Base-by-base conservation (phyloP, 2,329 filamentous ascomycete species). In the Aureobasidium sp. region DNA sequence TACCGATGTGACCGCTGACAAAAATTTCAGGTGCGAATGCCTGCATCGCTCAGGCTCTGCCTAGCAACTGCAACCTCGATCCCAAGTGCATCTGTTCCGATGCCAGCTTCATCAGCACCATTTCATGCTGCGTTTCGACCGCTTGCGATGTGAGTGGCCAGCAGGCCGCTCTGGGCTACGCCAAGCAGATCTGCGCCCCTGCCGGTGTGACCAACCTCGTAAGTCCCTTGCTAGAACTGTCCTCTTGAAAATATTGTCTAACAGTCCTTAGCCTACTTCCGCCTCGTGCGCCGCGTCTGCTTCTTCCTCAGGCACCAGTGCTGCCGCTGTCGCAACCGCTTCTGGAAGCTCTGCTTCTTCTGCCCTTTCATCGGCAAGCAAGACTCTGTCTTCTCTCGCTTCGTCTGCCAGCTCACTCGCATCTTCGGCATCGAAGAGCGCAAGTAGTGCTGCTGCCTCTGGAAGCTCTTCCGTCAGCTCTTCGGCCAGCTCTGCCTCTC, bases 111-210 rank as follows among this genome's bases (percentile, higher is more conserved):
- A 61, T 61, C 32, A 61, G 37, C 48, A 46, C 12, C 47, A 61
- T 61, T 39, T 61, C 59, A 27, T 61, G 59, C 48, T 61, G 59
- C 47, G 59, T 61, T 1, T 53, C 48, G 8, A 61, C 59, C 29
- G 59, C 59, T 32, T 61, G 59, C 26, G 59, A 61, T 34, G 15
- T 39, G 13, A 10, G 27, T 2, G 59, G 59, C 8, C 59, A 61
- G 39, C 24, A 20, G 39, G 59, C 59, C 20, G 59, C 59, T 37
- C 48, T 61, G 17, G 8, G 8, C 43, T 61, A 61, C 5, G 59
- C 59, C 34, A 26, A 37, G 17, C 44, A 48, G 36, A 53, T 61
- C 5, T 61, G 59, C 48, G 59, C 59, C 34, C 59, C 59, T 13
- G 59, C 47, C 12, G 59, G 59, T 17, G 59, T 53, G 32, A 61